Evolutionary conservation across 2,329 filamentous ascomycete species (phyloP), one percentile per base, ranked within the genome.

Genomic region (Colletotrichum tanaceti): DNA sequence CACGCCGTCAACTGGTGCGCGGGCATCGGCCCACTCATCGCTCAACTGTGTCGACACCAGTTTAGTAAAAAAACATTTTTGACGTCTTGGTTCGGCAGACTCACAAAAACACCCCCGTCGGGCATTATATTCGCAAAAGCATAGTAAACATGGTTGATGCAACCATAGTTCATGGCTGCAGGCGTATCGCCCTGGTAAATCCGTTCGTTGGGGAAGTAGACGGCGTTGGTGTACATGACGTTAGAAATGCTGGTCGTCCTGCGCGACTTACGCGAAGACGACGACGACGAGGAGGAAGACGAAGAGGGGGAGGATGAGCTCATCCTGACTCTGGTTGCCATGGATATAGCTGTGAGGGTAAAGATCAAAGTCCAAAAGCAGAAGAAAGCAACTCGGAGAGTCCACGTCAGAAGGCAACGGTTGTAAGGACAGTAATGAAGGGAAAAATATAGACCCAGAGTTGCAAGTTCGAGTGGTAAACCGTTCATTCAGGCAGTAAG

Each of bases 161-260:
- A 92, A 72, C 88, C 88, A 77, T 93, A 89, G 76, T 92, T 92
- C 75, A 95, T 82, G 63, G 89, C 89, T 1, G 88, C 91, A 0
- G 93, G 93, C 18, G 91, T 91, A 73, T 93, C 88, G 71, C 90
- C 87, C 65, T 86, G 85, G 79, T 94, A 93, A 72, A 93, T 87
- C 67, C 89, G 85, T 81, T 88, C 89, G 79, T 93, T 95, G n/a
- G 92, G 91, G 78, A 93, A 96, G 80, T 95, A 96, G 20, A 93
- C 91, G 24, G 90, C 92, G 78, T 96, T 96, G 75, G 87, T 87
- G 76, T 84, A 86, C 80, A 88, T 86, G 70, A 89, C 82, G 69
- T 78, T 81, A 28, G 80, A 79, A 47, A 80, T 76, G 77, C 82
- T 84, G 44, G 80, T 78, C 49, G 80, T 76, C 73, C 84, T 80